These are phyloP conservation scores for Mycena chlorophos DNA, from an alignment of 768 basidiomycete genomes.

Conservation along the genomic window DNA sequence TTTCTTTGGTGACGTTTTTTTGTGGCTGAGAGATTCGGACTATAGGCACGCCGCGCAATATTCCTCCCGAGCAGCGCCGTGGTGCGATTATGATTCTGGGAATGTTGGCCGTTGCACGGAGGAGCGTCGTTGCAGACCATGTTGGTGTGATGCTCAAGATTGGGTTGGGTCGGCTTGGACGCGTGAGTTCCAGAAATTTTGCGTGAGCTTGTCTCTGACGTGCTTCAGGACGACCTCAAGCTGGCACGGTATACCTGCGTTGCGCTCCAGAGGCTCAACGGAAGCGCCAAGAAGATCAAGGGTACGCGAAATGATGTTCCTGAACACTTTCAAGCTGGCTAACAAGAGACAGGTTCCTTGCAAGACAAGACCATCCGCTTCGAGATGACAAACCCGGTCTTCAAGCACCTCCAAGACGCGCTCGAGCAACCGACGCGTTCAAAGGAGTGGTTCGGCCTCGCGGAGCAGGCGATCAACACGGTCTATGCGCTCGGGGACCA, in stretches of 20 bases:
- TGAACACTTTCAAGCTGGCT: background rate
- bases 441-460: constrained; percentile 95
- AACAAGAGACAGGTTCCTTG: constrained; percentile 64
- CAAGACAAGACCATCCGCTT: constrained; percentile 82
- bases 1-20: background rate
- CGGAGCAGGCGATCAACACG: constrained; percentile 96
- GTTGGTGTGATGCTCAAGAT: constrained; percentile 84
- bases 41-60: background rate
- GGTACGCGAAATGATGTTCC: constrained; percentile 49
- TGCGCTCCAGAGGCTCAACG: constrained; percentile 87
- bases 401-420: constrained; percentile 78
- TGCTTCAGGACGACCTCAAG: constrained; percentile 77
- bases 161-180: constrained; percentile 82
- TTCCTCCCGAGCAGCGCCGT: constrained; percentile 84
- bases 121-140: constrained; percentile 70
- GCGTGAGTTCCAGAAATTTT: constrained; percentile 46
- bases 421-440: constrained; percentile 79
- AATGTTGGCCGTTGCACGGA: constrained; percentile 89
- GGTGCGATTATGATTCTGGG: constrained; percentile 96
- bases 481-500: constrained; percentile 93
- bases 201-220: background rate
- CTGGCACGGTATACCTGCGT: constrained; percentile 94
- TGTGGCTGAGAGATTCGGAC: background rate
- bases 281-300: constrained; percentile 96
- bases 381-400: constrained; percentile 85